These are phyloP conservation scores for Gliomastix tumulicola DNA, from an alignment of 2,329 filamentous ascomycete genomes.

Conservation along the genomic window DNA sequence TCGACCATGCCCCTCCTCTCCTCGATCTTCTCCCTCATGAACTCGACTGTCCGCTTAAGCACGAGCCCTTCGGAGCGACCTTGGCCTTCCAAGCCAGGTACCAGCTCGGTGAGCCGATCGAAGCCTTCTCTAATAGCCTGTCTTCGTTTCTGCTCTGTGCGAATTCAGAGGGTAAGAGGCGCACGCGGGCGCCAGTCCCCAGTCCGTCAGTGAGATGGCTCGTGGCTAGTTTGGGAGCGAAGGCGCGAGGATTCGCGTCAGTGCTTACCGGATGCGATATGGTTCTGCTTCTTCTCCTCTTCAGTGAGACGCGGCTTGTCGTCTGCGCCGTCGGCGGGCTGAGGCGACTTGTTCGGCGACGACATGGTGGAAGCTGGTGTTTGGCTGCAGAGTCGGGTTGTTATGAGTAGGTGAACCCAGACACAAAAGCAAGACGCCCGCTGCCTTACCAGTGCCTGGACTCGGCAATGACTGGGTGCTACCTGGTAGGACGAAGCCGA, in stretches of 20 bases:
- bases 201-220: too few species aligned
- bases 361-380: too few species aligned
- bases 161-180: too few species aligned
- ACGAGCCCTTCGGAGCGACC: conserved; percentile 81
- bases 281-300: conserved; percentile 48
- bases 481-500: too few species aligned
- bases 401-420: too few species aligned
- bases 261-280: conserved; percentile 42
- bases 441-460: too few species aligned
- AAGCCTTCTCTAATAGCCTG: conserved; percentile 75
- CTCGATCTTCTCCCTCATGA: conserved; percentile 52
- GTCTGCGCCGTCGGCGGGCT: conserved; percentile 17
- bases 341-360: conserved; percentile 5
- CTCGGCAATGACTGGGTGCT: too few species aligned
- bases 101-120: conserved; percentile 70
- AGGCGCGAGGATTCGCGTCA: too few species aligned
- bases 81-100: conserved; percentile 76
- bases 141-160: conserved; percentile 36
- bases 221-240: too few species aligned
- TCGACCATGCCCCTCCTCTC: conserved; percentile 51
- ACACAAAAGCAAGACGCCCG: too few species aligned
- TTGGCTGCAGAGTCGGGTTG: too few species aligned
- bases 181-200: too few species aligned
- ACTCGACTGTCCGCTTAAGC: conserved; percentile 64
- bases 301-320: conserved; percentile 46